Conservation (phyloP, 805 yeast species). For the Wickerhamomyces chambardii region DNA sequence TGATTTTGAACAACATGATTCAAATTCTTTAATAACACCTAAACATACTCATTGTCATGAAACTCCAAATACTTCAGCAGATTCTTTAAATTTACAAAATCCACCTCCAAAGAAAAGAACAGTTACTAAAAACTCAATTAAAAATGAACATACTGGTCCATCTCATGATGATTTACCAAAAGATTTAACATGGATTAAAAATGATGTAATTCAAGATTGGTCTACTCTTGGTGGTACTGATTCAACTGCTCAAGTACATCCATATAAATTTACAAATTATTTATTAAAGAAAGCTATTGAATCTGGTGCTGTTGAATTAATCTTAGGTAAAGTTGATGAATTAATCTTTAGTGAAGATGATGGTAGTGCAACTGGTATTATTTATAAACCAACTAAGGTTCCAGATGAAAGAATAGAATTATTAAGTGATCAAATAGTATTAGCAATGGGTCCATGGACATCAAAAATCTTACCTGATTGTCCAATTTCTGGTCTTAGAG, state of each 20-base stretch:
- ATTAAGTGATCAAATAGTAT: slow-evolving; percentile 66
- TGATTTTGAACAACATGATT: too few species aligned
- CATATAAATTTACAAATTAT: slow-evolving; percentile 85
- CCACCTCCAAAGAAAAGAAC: slow-evolving; percentile 25
- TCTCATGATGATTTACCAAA: slow-evolving; percentile 35
- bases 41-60: not conserved
- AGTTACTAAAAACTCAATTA: slow-evolving; percentile 23
- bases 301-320: slow-evolving; percentile 72
- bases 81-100: slow-evolving; percentile 2
- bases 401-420: slow-evolving; percentile 34
- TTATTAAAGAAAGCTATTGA: slow-evolving; percentile 73
- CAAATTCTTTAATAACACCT: slow-evolving; percentile 1
- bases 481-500: slow-evolving; percentile 89
- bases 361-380: slow-evolving; percentile 65
- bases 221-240: slow-evolving; percentile 75
- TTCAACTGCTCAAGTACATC: slow-evolving; percentile 95
- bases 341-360: slow-evolving; percentile 51
- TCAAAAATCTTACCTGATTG: slow-evolving; percentile 84
- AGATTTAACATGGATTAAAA: slow-evolving; percentile 71
- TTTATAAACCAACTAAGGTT: slow-evolving; percentile 34
- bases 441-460: slow-evolving; percentile 97
- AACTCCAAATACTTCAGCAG: slow-evolving; percentile 7
- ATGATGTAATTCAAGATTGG: slow-evolving; percentile 59
- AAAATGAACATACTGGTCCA: slow-evolving; percentile 11
- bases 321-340: slow-evolving; percentile 77